Evolutionary conservation across 495 filamentous ascomycete species (phyloP), one percentile per base, ranked within the genome.

Genomic region (Aeminium ludgeri): DNA sequence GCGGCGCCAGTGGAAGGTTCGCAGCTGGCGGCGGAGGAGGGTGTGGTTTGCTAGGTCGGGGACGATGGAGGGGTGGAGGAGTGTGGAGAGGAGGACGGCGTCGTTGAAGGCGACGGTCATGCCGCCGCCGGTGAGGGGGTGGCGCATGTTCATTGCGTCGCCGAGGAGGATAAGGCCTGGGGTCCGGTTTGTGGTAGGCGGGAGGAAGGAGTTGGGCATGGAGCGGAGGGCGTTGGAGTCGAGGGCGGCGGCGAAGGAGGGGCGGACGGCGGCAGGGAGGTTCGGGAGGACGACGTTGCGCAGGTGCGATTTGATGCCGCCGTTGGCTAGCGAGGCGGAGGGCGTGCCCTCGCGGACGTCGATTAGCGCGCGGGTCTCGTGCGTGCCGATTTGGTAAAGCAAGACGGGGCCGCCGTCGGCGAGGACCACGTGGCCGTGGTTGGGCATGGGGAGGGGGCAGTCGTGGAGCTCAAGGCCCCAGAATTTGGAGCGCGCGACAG

Each of bases 21-120:
- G 58, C 69, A 97, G 80, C 46, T 82, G 78, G 35, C 62, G 65
- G 8, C 73, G 52, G 1, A 97, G 75, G 6, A 62, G 58, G 0
- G 55, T 49, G 7, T 74, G 73, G 53, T 93, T 69, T 20, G 65
- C 69, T n/a, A 97, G 63, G 46, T 67, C 61, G 2, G 83, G 81
- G 3, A 91, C 66, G 0, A 57, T 52, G 34, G 70, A 59, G 0
- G 81, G 83, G 38, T 66, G 67, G 1, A 94, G 70, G 20, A 93
- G 59, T 1, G 76, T 67, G 10, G 72, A 61, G n/a, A 95, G 65
- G 0, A 86, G 58, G 6, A 84, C 70, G 1, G 78, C 86, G 58
- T 95, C 86, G 54, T 82, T 86, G 54, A 95, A 75, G 2, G 82
- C 86, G 0, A 95, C 86, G 0, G 86, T 94, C 86, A 95, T 95